Evolutionary conservation across 2,329 filamentous ascomycete genomes (phyloP), one percentile per base, ranked within the genome.

Genomic region (Diaporthe eres): DNA sequence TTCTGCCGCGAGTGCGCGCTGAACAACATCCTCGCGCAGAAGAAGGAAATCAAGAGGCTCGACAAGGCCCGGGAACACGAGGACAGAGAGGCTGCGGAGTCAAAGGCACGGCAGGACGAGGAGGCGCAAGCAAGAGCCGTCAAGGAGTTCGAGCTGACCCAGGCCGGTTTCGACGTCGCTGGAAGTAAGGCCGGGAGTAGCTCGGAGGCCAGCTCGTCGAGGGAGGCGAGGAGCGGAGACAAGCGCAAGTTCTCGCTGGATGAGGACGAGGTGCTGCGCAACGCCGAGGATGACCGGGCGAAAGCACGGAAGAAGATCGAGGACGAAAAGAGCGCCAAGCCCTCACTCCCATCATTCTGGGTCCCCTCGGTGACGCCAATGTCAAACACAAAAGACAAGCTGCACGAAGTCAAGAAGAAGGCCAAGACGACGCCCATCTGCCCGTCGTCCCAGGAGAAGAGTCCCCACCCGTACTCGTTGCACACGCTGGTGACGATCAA

Each of bases 1-100:
- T 98, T 98, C 86, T 99, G 96, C 84, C 92, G 95, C 79, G 97
- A 98, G 86, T 99, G 96, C 86, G 96, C 95, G 12, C 91, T 98
- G 72, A 92, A 88, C 79, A 98, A 98, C 81, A 92, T 99, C n/a
- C 88, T 98, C 1, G 90, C 95, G 1, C 96, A 99, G 84, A 93
- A 95, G 79, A 94, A 96, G 85, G 97, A 98, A 82, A 96, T 98
- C 78, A 97, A 95, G 83, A 91, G 97, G 0, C 82, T 94, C 3
- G 94, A 95, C 77, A 93, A 91, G 79, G 88, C 90, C 31, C 88
- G 90, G 28, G 92, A 93, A 78, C 86, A 89, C 42, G 90, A 91
- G 39, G 87, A 89, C 77, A 88, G 90, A 73, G 93, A 95, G 37
- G 86, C 88, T 9, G 87, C 88, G 6, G 93, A 94, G 76, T 88